Percentiles rank a stretch among this genome's conserved stretches.
Evolutionary conservation across 1,284 basidiomycete genomes (phyloP).

Genomic region (Malassezia vespertilionis): DNA sequence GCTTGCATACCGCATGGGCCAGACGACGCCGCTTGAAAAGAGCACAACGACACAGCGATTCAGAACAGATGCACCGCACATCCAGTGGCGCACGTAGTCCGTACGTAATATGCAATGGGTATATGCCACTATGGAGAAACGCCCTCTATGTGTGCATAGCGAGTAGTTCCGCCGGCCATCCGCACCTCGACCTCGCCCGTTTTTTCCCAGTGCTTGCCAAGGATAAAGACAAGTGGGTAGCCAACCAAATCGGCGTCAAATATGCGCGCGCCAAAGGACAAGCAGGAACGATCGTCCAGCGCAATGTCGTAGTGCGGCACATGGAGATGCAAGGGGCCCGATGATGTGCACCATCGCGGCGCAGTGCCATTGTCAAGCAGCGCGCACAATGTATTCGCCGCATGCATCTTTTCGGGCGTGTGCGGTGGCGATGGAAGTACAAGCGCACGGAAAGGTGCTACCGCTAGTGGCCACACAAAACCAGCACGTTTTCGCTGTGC

Average conservation of each 20-base stretch:
- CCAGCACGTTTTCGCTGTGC: slow-evolving; percentile 17
- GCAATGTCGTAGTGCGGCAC: slow-evolving; percentile 21
- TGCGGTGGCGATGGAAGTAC: slow-evolving; percentile 16
- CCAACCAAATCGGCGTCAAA: slow-evolving; percentile 46
- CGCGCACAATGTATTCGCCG: slow-evolving; percentile 1
- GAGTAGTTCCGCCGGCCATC: not conserved
- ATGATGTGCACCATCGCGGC: not conserved
- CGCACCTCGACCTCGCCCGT: slow-evolving; percentile 30
- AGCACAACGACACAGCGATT: slow-evolving; percentile 43
- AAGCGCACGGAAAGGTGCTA: slow-evolving; percentile 36
- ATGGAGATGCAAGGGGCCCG: too few species aligned
- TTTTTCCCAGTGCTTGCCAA: slow-evolving; percentile 34
- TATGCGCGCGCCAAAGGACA: slow-evolving; percentile 37
- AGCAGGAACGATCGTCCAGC: slow-evolving; percentile 38
- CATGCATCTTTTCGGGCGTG: slow-evolving; percentile 10
- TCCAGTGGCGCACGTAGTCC: not conserved
- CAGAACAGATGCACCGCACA: slow-evolving; percentile 37
- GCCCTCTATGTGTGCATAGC: not conserved
- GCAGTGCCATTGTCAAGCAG: not conserved
- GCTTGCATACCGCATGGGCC: slow-evolving; percentile 79
- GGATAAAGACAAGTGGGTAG: slow-evolving; percentile 31
- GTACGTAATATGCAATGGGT: too few species aligned
- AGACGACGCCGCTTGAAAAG: slow-evolving; percentile 34
- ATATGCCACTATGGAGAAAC: not conserved
- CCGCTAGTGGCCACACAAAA: slow-evolving; percentile 34